These are phyloP conservation scores for Raffaelea ambrosiae DNA, from an alignment of 2,329 filamentous ascomycete species.

Conservation along the genomic window DNA sequence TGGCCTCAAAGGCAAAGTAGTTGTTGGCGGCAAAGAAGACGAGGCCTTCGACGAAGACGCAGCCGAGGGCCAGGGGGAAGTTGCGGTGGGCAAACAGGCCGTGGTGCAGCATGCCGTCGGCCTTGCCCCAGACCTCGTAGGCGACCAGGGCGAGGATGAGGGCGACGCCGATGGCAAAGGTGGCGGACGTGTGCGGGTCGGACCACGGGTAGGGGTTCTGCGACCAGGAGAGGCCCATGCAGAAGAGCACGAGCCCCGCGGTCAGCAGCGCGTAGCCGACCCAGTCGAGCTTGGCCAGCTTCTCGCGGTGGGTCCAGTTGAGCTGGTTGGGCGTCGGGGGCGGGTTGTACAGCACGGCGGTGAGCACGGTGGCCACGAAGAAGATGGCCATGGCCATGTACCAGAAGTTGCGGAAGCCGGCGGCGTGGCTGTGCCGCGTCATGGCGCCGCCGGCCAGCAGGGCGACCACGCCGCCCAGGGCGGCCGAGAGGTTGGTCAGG, in stretches of 20 bases:
- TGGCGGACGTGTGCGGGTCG: conserved; percentile 24
- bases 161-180: conserved; percentile 25
- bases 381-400: conserved; percentile 24
- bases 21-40: conserved; percentile 32
- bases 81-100: conserved; percentile 28
- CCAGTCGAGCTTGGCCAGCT: conserved; percentile 29
- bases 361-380: conserved; percentile 18
- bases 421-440: conserved; percentile 19
- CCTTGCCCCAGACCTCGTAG: conserved; percentile 26
- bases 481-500: conserved; percentile 20
- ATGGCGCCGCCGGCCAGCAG: conserved; percentile 26
- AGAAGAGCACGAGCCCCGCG: conserved; percentile 27
- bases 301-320: conserved; percentile 19
- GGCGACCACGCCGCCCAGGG: conserved; percentile 21
- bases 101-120: conserved; percentile 32
- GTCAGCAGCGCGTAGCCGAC: conserved; percentile 26
- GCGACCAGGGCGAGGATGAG: conserved; percentile 18
- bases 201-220: conserved; percentile 30
- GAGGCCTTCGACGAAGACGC: conserved; percentile 28
- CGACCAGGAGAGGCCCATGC: conserved; percentile 27
- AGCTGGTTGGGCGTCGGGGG: conserved; percentile 19
- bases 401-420: conserved; percentile 27
- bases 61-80: conserved; percentile 25
- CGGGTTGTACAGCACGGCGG: conserved; percentile 24
- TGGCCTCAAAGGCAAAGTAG: conserved; percentile 31